Percentiles rank a stretch among this genome's conserved stretches.
phyloP scores from a whole-genome alignment of 1,284 basidiomycete species.

The Trichosporon sp. region DNA sequence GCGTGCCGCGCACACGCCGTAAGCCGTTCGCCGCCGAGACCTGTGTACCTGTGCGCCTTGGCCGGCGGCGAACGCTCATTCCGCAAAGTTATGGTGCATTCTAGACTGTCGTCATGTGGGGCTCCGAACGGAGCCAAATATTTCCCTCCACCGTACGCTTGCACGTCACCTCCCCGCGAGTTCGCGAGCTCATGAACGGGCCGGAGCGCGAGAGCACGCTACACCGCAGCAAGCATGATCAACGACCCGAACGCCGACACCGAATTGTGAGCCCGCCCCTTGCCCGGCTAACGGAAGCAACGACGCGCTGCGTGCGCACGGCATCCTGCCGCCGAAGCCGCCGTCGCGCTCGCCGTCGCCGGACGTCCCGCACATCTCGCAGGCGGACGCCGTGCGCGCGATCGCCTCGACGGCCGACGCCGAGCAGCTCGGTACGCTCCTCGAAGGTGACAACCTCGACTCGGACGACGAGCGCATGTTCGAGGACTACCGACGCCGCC shows the following conservation, averaged over 20 bases:
- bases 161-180: background rate
- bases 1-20: background rate
- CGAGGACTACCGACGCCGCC: constrained; percentile 63
- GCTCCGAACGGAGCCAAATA: background rate
- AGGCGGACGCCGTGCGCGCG: constrained; percentile 50
- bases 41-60: background rate
- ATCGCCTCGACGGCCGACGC: constrained; percentile 56
- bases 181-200: background rate
- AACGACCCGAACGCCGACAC: constrained; percentile 79
- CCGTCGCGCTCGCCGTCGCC: constrained; percentile 63
- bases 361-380: constrained; percentile 53
- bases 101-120: constrained; percentile 1
- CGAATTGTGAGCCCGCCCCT: constrained; percentile 62
- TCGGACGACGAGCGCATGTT: constrained; percentile 76
- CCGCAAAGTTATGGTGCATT: background rate
- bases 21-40: background rate
- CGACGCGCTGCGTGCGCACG: constrained; percentile 83
- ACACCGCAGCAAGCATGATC: constrained; percentile 27
- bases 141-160: background rate
- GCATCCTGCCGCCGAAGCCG: constrained; percentile 75
- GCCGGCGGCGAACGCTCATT: background rate
- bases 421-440: constrained; percentile 59
- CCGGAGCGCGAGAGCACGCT: background rate
- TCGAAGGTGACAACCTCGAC: constrained; percentile 65
- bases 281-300: constrained; percentile 57